Evolutionary conservation across 1,284 basidiomycete genomes (phyloP).

Genomic region (Leccinum subfulvum): DNA sequence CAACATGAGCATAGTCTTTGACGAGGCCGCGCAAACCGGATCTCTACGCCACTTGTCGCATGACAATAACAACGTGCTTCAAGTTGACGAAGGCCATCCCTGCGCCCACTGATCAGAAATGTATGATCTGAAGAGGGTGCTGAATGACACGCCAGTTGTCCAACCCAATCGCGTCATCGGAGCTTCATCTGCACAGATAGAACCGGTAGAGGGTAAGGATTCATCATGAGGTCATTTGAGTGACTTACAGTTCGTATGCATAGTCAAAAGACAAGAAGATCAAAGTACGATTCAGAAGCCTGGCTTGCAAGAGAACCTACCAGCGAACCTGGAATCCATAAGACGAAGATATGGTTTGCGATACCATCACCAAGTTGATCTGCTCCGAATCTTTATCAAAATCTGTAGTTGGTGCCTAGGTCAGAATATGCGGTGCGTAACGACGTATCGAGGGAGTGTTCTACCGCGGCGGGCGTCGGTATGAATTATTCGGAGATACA

Average conservation of each 20-base stretch:
- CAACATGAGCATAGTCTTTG: conserved; percentile 35
- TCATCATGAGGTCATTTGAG: not conserved
- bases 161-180: conserved; percentile 37
- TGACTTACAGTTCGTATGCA: conserved; percentile 24
- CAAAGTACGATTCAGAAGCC: conserved; percentile 37
- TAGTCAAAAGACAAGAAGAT: conserved; percentile 41
- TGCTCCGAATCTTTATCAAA: conserved; percentile 12
- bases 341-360: conserved; percentile 24
- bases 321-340: conserved; percentile 34
- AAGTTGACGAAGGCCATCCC: conserved; percentile 33
- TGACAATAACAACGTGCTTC: conserved; percentile 39
- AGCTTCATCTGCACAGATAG: conserved; percentile 34
- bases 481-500: not conserved
- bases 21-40: conserved; percentile 32
- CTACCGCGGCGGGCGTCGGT: too few relatives aligned
- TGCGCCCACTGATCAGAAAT: too few relatives aligned
- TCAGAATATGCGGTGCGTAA: not conserved
- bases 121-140: not conserved
- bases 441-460: not conserved
- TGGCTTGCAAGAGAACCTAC: conserved; percentile 31
- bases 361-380: conserved; percentile 28
- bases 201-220: conserved; percentile 12
- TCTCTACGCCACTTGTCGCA: conserved; percentile 34
- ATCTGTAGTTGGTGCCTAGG: not conserved
- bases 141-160: conserved; percentile 34